These are phyloP conservation scores for Huntiella savannae DNA, from an alignment of 2,329 filamentous ascomycete species.

Conservation along the genomic window DNA sequence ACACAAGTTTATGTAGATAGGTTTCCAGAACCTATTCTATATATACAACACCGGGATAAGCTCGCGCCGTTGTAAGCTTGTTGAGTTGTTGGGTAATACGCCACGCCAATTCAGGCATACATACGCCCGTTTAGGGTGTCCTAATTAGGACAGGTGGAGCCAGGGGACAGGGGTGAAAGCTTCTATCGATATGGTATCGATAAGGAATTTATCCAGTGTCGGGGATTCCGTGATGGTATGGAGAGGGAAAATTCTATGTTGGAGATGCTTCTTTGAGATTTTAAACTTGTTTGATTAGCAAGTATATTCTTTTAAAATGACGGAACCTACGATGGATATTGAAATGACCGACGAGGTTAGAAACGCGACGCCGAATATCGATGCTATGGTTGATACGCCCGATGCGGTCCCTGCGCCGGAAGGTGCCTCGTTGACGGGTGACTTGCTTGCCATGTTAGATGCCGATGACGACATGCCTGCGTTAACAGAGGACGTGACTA, in stretches of 20 bases:
- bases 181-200: constrained; percentile 7
- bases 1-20: no score
- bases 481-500: background rate
- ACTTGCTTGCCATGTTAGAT: constrained; percentile 10
- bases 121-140: no score
- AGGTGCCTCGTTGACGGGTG: constrained; percentile 3
- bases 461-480: constrained; percentile 8
- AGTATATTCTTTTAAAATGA: constrained; percentile 3
- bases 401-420: background rate
- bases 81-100: no score
- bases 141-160: no score
- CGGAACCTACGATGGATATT: background rate
- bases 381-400: constrained; percentile 1
- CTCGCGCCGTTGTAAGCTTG: no score
- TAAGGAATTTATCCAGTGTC: no score
- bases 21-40: no score
- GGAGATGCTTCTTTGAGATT: constrained; percentile 5
- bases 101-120: no score
- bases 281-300: constrained; percentile 9
- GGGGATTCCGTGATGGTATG: no score
- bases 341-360: constrained; percentile 6
- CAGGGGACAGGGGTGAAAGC: background rate
- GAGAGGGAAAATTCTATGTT: no score
- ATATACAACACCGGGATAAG: no score
- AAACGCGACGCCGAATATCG: background rate